Percentiles rank a stretch among this genome's conserved stretches.
Conservation (phyloP, 495 filamentous ascomycete species). For the Friedmanniomyces endolithicus region DNA sequence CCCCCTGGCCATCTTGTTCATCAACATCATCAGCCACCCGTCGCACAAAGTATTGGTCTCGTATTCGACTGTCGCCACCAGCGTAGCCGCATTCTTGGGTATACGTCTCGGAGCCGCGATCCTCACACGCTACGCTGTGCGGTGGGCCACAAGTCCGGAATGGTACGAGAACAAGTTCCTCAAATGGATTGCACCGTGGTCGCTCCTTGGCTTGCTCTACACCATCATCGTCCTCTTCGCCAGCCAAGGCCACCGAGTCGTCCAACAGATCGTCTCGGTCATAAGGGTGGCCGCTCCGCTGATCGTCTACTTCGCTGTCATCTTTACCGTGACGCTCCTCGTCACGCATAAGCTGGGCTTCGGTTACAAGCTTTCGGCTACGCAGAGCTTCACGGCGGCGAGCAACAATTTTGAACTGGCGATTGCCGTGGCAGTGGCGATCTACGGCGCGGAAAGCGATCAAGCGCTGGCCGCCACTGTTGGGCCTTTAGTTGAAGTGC, state of each 20-base stretch:
- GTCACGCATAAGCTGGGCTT: slow-evolving; percentile 48
- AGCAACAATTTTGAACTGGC: slow-evolving; percentile 95
- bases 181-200: slow-evolving; percentile 57
- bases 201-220: slow-evolving; percentile 71
- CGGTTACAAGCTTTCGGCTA: slow-evolving; percentile 56
- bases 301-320: slow-evolving; percentile 62
- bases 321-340: slow-evolving; percentile 58
- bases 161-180: slow-evolving; percentile 63
- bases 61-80: slow-evolving; percentile 63
- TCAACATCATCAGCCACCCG: slow-evolving; percentile 49
- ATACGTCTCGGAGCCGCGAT: slow-evolving; percentile 75
- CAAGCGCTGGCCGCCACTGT: slow-evolving; percentile 82
- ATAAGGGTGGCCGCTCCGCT: slow-evolving; percentile 68
- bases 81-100: slow-evolving; percentile 73
- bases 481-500: slow-evolving; percentile 83
- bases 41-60: slow-evolving; percentile 36
- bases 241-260: slow-evolving; percentile 63
- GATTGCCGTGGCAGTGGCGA: slow-evolving; percentile 80
- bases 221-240: slow-evolving; percentile 81
- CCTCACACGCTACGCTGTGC: slow-evolving; percentile 55
- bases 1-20: slow-evolving; percentile 66
- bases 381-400: slow-evolving; percentile 86
- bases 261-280: slow-evolving; percentile 74
- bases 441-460: slow-evolving; percentile 66
- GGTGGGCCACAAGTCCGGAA: slow-evolving; percentile 36